Base-by-base conservation (phyloP, 371 early-diverging fungal genomes). In the Choanephora cucurbitarum region DNA sequence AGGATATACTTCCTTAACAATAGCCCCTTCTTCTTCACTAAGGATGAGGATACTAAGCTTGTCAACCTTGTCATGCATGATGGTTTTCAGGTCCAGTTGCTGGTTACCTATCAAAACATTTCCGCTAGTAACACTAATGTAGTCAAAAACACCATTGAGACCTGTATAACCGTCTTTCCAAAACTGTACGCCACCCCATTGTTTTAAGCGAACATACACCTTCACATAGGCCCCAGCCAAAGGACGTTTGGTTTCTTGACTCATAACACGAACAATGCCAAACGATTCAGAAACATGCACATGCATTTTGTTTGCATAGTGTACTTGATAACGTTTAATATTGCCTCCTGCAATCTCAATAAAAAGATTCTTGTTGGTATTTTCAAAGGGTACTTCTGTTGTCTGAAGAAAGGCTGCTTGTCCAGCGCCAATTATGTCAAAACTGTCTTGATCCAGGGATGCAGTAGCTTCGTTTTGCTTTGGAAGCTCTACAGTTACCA, bases 81-180 rank as follows among this genome's bases (percentile, higher is more conserved):
- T 15, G 3, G 43, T 18, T n/a, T 54, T 53, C 22, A 58, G 33
- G 8, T 52, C 47, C 8, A n/a, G 15, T 6, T 50, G 23, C 1
- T 33, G 18, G 1, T 43, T 37, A 19, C 69, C 69, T 33, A 64
- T 48, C n/a, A 69, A 34, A 15, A 55, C 51, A 32, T 75, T 74
- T 23, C 74, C 77, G 43, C 74, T 66, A 1, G 82, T 82, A 8
- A 83, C 79, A 13, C 67, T 65, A 28, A 81, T 70, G 50, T 85
- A 85, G 23, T 82, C 81, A 58, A 85, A 85, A 19, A 77, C 72
- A 32, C 86, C 86, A 39, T 80, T 76, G 28, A 85, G 48, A 21
- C 79, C 81, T 18, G 84, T 85, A 50, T 85, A 82, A 5, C 84
- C 86, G 49, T 85, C 86, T 50, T 82, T 83, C 84, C 84, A 85